phyloP scores from a whole-genome alignment of 148 eudicot genomes.

The Pouteria glomerata region DNA sequence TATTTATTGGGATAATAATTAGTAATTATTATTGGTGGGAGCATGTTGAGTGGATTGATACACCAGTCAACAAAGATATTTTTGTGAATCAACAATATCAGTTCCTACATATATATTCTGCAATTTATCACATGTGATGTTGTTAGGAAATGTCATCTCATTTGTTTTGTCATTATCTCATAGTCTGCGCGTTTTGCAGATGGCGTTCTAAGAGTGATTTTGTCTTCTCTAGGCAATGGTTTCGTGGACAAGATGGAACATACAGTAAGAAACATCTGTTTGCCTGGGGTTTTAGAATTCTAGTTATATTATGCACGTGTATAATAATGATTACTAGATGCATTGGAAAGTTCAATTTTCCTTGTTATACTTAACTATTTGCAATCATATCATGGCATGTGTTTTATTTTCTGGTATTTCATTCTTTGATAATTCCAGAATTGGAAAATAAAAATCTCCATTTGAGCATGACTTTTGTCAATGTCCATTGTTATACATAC shows the following conservation, averaged over 20 bases:
- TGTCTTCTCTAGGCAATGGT: conserved; percentile 95
- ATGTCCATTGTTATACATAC: neutral
- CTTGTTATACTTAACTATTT: neutral
- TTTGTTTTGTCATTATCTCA: neutral
- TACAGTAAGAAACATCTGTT: conserved; percentile 54
- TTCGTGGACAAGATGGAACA: conserved; percentile 90
- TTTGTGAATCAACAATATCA: too few relatives aligned
- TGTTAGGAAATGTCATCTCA: too few relatives aligned
- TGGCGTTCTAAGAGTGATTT: conserved; percentile 81
- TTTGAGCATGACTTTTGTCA: neutral
- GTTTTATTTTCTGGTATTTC: neutral
- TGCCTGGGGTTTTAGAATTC: neutral
- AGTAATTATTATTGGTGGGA: too few relatives aligned
- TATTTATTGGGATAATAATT: too few relatives aligned
- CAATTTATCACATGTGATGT: too few relatives aligned
- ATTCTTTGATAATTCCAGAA: neutral
- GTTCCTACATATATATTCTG: too few relatives aligned
- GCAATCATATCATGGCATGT: neutral
- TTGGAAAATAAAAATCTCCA: neutral
- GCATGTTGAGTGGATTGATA: too few relatives aligned
- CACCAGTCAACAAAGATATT: too few relatives aligned
- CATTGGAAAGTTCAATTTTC: neutral
- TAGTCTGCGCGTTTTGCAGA: conserved; percentile 38
- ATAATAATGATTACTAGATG: neutral
- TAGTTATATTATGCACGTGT: neutral